Conservation (phyloP, 2,329 filamentous ascomycete species). For the Ophiocordyceps sinensis region DNA sequence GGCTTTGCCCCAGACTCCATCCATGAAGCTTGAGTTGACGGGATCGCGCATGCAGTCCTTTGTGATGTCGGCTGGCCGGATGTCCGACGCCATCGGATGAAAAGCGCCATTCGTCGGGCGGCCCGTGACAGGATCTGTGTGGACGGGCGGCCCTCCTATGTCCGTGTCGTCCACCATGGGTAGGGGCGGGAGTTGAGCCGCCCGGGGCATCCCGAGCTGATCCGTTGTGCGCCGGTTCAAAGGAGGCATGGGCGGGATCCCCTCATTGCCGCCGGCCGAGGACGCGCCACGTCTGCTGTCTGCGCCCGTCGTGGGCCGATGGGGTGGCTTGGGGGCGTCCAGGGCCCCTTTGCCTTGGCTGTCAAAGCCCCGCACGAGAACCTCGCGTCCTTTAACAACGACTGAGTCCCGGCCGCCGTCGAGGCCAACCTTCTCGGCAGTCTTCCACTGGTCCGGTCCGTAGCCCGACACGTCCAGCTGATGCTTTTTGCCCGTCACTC, state of each 20-base stretch:
- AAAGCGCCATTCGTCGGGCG: conserved; percentile 28
- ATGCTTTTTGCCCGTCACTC: conserved; percentile 38
- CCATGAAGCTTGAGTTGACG: conserved; percentile 64
- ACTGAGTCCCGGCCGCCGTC: conserved; percentile 57
- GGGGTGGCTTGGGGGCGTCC: conserved; percentile 22
- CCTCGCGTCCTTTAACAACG: conserved; percentile 53
- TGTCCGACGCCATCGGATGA: conserved; percentile 47
- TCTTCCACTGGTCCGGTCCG: conserved; percentile 62
- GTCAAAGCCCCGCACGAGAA: conserved; percentile 50
- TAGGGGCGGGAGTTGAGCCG: conserved; percentile 56
- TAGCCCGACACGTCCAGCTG: conserved; percentile 65
- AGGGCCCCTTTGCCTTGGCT: conserved; percentile 50
- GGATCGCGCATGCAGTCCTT: conserved; percentile 95
- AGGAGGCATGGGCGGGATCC: conserved; percentile 34
- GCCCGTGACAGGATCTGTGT: conserved; percentile 34
- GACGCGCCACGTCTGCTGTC: conserved; percentile 18
- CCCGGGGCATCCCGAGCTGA: conserved; percentile 52
- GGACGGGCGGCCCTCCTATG: conserved; percentile 59
- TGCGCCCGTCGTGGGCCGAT: conserved; percentile 9
- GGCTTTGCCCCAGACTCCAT: conserved; percentile 75
- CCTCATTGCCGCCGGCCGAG: conserved; percentile 25
- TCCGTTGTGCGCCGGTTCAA: conserved; percentile 46
- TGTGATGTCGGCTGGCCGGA: conserved; percentile 59
- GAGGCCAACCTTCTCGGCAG: conserved; percentile 43
- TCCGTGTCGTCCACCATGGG: conserved; percentile 65